Percentiles rank a stretch among this genome's conserved stretches.
phyloP scores from a whole-genome alignment of 495 filamentous ascomycete genomes.

The Penicillium herquei region DNA sequence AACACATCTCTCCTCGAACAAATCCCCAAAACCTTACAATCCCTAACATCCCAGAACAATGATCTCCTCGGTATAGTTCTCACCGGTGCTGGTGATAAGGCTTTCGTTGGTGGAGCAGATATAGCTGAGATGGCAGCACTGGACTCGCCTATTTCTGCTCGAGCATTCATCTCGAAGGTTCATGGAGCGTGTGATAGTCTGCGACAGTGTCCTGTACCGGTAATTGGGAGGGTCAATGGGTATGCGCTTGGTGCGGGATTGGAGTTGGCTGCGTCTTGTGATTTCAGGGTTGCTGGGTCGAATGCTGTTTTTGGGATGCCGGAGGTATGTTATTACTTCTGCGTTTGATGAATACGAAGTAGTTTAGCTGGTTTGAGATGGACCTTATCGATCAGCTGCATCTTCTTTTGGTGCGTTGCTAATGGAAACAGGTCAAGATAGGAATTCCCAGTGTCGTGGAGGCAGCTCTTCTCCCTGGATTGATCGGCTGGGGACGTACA shows the following conservation, averaged over 20 bases:
- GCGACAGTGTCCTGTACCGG: constrained; percentile 19
- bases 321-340: constrained; percentile 13
- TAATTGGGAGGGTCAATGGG: constrained; percentile 24
- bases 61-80: constrained; percentile 22
- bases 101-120: constrained; percentile 27
- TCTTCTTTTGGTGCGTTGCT: background rate
- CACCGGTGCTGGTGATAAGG: constrained; percentile 21
- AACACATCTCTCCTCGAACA: constrained; percentile 15
- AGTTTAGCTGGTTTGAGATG: no score
- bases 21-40: constrained; percentile 8
- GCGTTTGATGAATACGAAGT: no score
- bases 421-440: constrained; percentile 16
- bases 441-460: constrained; percentile 28
- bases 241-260: constrained; percentile 23
- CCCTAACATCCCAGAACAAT: background rate
- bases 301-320: constrained; percentile 29
- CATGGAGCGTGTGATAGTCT: constrained; percentile 17
- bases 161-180: constrained; percentile 19
- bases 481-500: constrained; percentile 26
- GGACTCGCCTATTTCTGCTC: constrained; percentile 13
- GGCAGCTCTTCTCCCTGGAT: constrained; percentile 21
- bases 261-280: constrained; percentile 23
- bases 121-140: constrained; percentile 19
- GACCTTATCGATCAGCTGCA: no score
- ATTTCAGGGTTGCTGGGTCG: constrained; percentile 20